Evolutionary conservation across 257 asterid species (phyloP).

Genomic region (Lycium barbarum): DNA sequence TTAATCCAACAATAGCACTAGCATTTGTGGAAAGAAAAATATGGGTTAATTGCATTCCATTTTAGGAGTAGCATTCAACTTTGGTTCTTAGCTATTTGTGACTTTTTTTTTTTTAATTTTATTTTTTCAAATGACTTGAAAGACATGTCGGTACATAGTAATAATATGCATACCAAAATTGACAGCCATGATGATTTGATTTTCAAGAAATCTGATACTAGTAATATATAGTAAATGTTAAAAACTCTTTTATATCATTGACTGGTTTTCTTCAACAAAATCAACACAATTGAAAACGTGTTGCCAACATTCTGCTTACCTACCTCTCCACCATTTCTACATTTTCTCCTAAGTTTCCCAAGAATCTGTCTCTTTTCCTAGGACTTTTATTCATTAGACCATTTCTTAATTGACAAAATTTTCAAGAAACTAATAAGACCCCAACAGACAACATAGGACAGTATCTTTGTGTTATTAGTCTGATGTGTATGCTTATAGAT

Average conservation of each 20-base stretch:
- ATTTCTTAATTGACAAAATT: not conserved
- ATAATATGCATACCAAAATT: not conserved
- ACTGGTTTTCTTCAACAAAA: too few relatives aligned
- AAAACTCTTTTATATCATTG: too few relatives aligned
- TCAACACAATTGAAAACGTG: conserved; percentile 40
- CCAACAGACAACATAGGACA: not conserved
- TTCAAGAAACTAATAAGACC: conserved; percentile 7
- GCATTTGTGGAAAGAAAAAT: not conserved
- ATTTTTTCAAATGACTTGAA: not conserved
- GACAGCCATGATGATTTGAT: not conserved
- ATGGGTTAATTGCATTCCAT: not conserved
- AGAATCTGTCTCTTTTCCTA: not conserved
- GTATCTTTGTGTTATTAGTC: not conserved
- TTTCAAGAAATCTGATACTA: too few relatives aligned
- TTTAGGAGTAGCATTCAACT: not conserved
- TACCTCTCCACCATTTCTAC: conserved; percentile 30
- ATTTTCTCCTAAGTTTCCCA: conserved; percentile 28
- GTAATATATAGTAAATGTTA: too few relatives aligned
- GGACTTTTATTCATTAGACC: not conserved
- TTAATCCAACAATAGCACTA: not conserved
- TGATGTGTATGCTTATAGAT: conserved; percentile 42
- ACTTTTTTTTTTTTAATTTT: not conserved
- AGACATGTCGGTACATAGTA: not conserved
- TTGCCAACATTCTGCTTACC: conserved; percentile 51
- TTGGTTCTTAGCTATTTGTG: not conserved